Percentiles rank a stretch among this genome's conserved stretches.
Conservation (phyloP, 768 basidiomycete species). For the Russula sp. region DNA sequence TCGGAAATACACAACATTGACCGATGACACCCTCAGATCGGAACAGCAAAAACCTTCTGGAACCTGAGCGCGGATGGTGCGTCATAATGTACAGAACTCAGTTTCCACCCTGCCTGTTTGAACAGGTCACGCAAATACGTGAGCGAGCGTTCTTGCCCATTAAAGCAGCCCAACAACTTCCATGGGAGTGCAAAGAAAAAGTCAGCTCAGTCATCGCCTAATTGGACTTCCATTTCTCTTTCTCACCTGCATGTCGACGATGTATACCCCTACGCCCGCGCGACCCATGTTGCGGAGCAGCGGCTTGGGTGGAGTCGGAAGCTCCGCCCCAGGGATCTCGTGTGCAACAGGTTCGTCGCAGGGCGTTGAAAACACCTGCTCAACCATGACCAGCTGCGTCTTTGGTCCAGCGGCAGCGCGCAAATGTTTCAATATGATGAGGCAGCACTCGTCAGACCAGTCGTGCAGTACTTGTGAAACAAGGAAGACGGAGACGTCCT, state of each 20-base stretch:
- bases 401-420: conserved; percentile 31
- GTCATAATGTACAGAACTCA: neutral
- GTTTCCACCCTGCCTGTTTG: conserved; percentile 7
- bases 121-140: conserved; percentile 12
- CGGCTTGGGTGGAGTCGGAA: conserved; percentile 30
- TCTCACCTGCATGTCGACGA: conserved; percentile 29
- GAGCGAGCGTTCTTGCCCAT: neutral
- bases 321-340: conserved; percentile 26
- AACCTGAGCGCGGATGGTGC: neutral
- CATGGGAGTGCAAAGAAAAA: neutral
- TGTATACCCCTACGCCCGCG: conserved; percentile 24
- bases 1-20: neutral
- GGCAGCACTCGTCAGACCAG: conserved; percentile 37
- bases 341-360: conserved; percentile 28
- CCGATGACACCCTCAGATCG: neutral
- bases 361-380: conserved; percentile 31
- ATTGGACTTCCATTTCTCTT: neutral
- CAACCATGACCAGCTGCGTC: conserved; percentile 34
- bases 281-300: conserved; percentile 33
- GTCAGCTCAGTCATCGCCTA: neutral
- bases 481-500: conserved; percentile 35
- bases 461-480: conserved; percentile 37
- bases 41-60: conserved; percentile 8
- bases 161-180: neutral
- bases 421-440: conserved; percentile 33